A percentile compares a stretch with the other conserved stretches of the same genome.
These are phyloP conservation scores for Primulina huaijiensis DNA, from an alignment of 257 asterid genomes.

Conservation along the genomic window DNA sequence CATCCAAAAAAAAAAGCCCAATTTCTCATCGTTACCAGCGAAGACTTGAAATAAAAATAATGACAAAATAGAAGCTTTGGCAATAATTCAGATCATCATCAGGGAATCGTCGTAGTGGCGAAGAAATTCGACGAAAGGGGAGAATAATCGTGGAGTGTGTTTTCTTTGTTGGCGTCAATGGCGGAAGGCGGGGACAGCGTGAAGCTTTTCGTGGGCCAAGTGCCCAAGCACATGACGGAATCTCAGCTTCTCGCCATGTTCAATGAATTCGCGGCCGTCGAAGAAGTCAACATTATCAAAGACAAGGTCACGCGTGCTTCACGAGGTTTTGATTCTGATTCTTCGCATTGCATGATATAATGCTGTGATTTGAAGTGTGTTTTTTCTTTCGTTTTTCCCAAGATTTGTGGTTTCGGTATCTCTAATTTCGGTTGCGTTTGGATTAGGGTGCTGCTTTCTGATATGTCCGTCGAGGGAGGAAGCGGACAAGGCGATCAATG, in stretches of 20 bases:
- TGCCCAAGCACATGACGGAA: constrained; percentile 55
- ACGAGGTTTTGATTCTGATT: constrained; percentile 39
- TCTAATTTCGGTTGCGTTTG: constrained; percentile 37
- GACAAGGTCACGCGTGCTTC: constrained; percentile 59
- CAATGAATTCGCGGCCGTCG: constrained; percentile 43
- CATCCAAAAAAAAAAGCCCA: neutral
- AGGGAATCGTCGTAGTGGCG: constrained; percentile 20
- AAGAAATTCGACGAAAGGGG: constrained; percentile 19
- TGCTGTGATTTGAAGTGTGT: constrained; percentile 28
- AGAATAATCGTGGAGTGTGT: neutral
- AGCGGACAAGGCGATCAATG: constrained; percentile 86
- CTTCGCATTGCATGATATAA: constrained; percentile 26
- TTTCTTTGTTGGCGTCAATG: constrained; percentile 30
- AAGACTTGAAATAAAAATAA: neutral
- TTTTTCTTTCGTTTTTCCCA: constrained; percentile 10
- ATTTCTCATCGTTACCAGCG: neutral
- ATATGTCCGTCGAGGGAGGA: constrained; percentile 90
- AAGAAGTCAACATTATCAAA: constrained; percentile 56
- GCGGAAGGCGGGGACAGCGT: constrained; percentile 60
- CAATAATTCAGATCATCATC: neutral
- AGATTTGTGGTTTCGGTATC: constrained; percentile 33
- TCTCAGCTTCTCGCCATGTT: constrained; percentile 45
- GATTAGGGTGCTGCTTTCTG: constrained; percentile 81
- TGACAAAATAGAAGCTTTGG: neutral
- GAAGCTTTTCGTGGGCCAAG: constrained; percentile 60